Evolutionary conservation across 2,329 filamentous ascomycete species (phyloP), one percentile per base, ranked within the genome.

Genomic region (Alternaria viburni): DNA sequence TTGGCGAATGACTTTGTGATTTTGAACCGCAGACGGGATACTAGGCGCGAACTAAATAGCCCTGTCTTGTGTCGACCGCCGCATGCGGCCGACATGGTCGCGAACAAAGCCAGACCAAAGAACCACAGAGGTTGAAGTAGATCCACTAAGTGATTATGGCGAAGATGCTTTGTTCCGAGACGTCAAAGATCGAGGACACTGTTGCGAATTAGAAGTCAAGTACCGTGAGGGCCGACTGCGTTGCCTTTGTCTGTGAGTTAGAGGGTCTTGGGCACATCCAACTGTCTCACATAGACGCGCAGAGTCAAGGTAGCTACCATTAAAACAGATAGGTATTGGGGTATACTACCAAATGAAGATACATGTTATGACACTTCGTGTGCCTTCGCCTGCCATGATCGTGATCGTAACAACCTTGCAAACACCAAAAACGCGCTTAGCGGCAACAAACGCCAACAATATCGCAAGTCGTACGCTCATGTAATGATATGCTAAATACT

Each of bases 311-410:
- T 12, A 25, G 23, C 45, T 30, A 3, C 7, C 36, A 50, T 30
- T 46, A 56, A 17, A 45, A 59, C 43, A 60, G 8, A 60, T 45
- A 60, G 61, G 61, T 65, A 69, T 70, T 66, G 56, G 54, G 54
- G 43, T 66, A 68, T 62, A 57, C 61, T 66, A 63, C 49, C 28
- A 64, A 47, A 58, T 60, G 41, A 64, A 60, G 51, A 65, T 61
- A 47, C 51, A 57, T 46, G 19, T 45, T 19, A 50, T 44, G 41
- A 62, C 57, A 64, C 54, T 52, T 46, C 26, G 19, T 44, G 23
- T 52, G 21, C 19, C 51, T 52, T 19, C 32, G 36, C 19, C 10
- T 15, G 6, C 25, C 13, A 56, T 49, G 43, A 6, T 57, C 45
- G 30, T 56, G 21, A 45, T 58, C 43, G 41, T 41, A 41, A 19